A percentile compares a stretch with the other conserved stretches of the same genome.
Conservation (phyloP, 192 early-diverging fungal species). For the Gamsiella multidivaricata region DNA sequence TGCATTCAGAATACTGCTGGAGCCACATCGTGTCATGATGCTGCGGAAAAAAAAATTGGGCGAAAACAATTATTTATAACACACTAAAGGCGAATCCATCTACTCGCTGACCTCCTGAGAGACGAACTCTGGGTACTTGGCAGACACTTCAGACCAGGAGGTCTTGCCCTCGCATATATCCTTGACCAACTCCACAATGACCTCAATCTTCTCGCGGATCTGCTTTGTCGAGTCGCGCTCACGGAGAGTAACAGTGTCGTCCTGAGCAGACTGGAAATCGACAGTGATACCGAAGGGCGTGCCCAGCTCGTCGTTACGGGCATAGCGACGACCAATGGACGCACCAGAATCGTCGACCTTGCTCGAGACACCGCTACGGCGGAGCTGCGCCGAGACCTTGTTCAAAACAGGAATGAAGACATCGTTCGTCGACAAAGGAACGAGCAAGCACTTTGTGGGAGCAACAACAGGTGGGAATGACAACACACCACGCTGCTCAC, state of each 20-base stretch:
- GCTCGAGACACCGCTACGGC: conserved; percentile 79
- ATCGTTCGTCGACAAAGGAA: conserved; percentile 87
- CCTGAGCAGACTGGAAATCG: conserved; percentile 97
- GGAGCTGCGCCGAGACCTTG: conserved; percentile 72
- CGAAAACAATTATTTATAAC: too few species aligned
- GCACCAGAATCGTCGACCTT: conserved; percentile 90
- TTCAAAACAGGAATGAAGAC: conserved; percentile 71
- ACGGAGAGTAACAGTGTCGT: conserved; percentile 93
- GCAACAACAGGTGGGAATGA: conserved; percentile 93
- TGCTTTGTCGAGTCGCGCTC: conserved; percentile 97
- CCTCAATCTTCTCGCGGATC: conserved; percentile 82
- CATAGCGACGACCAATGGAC: conserved; percentile 94
- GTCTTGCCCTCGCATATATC: conserved; percentile 76
- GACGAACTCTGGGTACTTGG: conserved; percentile 75
- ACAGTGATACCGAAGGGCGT: conserved; percentile 98
- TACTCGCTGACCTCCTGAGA: conserved; percentile 56
- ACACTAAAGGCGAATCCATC: too few species aligned
- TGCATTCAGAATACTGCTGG: too few species aligned
- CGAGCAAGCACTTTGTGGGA: conserved; percentile 93
- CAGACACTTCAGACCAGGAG: conserved; percentile 78
- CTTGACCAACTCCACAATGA: conserved; percentile 79
- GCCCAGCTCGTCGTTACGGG: conserved; percentile 98
- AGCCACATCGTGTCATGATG: too few species aligned
- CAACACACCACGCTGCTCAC: conserved; percentile 89
- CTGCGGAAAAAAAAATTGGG: neutral